These are phyloP conservation scores for Thamnidium elegans DNA, from an alignment of 192 early-diverging fungal genomes.

Conservation along the genomic window DNA sequence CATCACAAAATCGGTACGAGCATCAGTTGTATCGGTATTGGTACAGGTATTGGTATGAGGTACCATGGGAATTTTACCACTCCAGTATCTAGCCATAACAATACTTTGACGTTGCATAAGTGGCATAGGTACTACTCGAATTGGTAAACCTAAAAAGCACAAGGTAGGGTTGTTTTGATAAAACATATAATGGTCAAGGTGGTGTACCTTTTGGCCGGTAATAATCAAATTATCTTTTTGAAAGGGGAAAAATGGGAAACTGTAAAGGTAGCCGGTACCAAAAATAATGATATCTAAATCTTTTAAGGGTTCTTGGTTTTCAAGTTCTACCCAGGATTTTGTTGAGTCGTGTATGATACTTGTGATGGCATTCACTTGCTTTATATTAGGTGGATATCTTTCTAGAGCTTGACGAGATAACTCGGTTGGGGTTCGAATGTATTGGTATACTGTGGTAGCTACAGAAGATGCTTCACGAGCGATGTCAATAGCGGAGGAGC, in stretches of 20 bases:
- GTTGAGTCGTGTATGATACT: not conserved
- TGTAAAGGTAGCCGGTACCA: constrained; percentile 65
- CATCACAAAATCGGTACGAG: constrained; percentile 23
- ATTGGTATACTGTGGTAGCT: constrained; percentile 40
- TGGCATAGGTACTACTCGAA: constrained; percentile 56
- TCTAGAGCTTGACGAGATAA: not conserved
- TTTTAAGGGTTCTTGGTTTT: constrained; percentile 29
- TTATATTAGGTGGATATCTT: not conserved
- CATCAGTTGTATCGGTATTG: not conserved
- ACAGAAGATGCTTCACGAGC: constrained; percentile 40
- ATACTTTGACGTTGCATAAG: constrained; percentile 56
- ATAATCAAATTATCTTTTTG: constrained; percentile 25
- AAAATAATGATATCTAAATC: constrained; percentile 53
- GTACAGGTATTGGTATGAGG: constrained; percentile 20
- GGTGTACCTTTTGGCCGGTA: constrained; percentile 36
- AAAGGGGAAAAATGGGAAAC: constrained; percentile 54
- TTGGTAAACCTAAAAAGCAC: constrained; percentile 57
- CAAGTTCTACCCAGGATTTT: constrained; percentile 25
- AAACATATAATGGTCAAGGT: constrained; percentile 46
- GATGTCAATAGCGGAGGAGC: constrained; percentile 52
- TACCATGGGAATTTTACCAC: constrained; percentile 27
- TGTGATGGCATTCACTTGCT: not conserved
- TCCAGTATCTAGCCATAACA: constrained; percentile 42
- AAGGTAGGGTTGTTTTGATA: constrained; percentile 51
- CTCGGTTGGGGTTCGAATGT: constrained; percentile 28